A percentile compares a stretch with the other conserved stretches of the same genome.
phyloP scores from a whole-genome alignment of 2,329 filamentous ascomycete genomes.

The Aspergillus viridinutans region DNA sequence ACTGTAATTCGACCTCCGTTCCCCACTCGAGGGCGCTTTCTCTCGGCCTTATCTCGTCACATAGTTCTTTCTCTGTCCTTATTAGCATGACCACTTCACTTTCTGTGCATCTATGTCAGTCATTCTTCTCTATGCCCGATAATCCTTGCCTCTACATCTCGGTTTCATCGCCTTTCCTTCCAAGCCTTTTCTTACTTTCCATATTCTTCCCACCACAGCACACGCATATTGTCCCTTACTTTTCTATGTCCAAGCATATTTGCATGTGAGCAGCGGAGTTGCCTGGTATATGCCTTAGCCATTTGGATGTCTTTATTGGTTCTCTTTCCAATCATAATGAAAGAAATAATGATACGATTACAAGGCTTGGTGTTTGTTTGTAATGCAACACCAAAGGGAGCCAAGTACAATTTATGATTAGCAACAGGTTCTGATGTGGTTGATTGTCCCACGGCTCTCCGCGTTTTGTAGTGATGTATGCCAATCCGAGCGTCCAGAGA shows the following conservation, averaged over 20 bases:
- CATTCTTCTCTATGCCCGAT: background rate
- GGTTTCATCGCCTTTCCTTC: background rate
- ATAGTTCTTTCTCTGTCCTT: background rate
- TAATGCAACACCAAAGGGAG: background rate
- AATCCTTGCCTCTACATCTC: background rate
- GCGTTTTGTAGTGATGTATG: background rate
- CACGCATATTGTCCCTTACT: background rate
- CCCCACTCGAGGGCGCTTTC: background rate
- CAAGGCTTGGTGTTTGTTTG: background rate
- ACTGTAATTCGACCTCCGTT: background rate
- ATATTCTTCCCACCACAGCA: background rate
- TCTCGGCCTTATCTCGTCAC: background rate
- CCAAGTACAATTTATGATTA: background rate
- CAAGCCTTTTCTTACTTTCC: background rate
- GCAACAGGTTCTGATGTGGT: background rate
- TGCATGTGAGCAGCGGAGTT: conserved; percentile 7
- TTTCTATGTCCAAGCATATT: background rate
- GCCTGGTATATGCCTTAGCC: conserved; percentile 1
- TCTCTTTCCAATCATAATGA: background rate
- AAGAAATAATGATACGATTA: background rate
- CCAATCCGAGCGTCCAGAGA: too few relatives aligned
- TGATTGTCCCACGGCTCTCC: background rate
- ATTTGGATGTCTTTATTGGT: background rate
- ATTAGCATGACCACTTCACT: background rate
- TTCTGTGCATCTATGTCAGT: background rate